Conservation (phyloP, 768 basidiomycete genomes). For the Mycena amicta region DNA sequence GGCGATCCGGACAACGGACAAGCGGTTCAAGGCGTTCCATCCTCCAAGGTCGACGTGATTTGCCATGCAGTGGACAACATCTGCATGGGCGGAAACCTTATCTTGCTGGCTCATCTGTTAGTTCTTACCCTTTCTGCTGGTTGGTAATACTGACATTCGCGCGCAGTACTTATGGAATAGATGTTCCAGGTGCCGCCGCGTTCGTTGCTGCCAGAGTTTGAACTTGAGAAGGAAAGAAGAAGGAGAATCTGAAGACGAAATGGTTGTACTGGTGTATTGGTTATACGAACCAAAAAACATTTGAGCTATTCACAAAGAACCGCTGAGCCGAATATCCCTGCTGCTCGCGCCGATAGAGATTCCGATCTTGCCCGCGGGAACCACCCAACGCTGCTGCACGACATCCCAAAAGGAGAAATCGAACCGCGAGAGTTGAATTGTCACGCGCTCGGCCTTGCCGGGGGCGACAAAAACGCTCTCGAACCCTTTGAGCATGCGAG, state of each 20-base stretch:
- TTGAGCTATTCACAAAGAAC: slow-evolving; percentile 38
- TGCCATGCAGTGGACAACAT: slow-evolving; percentile 36
- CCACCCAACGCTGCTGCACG: slow-evolving; percentile 52
- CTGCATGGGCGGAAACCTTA: slow-evolving; percentile 28
- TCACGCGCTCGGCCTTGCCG: slow-evolving; percentile 48
- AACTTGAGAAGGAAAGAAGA: not conserved
- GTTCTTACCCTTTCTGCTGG: not conserved
- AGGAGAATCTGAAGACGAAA: too few relatives aligned
- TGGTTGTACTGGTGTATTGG: too few relatives aligned
- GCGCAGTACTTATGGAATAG: slow-evolving; percentile 5
- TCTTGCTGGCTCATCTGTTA: slow-evolving; percentile 29
- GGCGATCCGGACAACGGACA: slow-evolving; percentile 37
- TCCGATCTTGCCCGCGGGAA: slow-evolving; percentile 50
- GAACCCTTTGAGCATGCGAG: slow-evolving; percentile 58
- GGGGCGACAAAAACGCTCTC: slow-evolving; percentile 49
- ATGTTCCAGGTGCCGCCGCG: slow-evolving; percentile 4
- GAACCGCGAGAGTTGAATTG: slow-evolving; percentile 49
- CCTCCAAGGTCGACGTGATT: slow-evolving; percentile 30
- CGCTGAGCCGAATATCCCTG: slow-evolving; percentile 49
- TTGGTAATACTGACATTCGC: too few relatives aligned
- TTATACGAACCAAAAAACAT: too few relatives aligned
- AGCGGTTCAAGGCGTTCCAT: slow-evolving; percentile 31
- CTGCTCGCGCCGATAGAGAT: slow-evolving; percentile 54
- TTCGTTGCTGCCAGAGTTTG: slow-evolving; percentile 9
- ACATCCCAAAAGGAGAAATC: slow-evolving; percentile 61